Base-by-base conservation (phyloP, 2,329 filamentous ascomycete species). In the Diaporthe sp. region DNA sequence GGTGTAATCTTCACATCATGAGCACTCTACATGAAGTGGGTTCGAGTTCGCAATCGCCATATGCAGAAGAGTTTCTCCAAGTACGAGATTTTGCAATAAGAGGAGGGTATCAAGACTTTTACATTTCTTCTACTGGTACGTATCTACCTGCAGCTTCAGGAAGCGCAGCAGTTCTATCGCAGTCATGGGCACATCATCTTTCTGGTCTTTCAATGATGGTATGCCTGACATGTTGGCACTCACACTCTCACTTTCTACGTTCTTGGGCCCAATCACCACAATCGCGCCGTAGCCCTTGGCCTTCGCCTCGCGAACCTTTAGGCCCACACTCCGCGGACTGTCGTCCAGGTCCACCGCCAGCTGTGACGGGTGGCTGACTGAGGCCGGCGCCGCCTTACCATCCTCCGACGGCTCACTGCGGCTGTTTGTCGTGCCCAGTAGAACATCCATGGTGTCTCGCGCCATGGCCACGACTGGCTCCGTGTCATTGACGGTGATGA, bases 291-390 rank as follows among this genome's bases (percentile, higher is more conserved):
- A 97, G 55, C 92, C 92, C 83, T 92, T 93, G 65, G 84, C 82
- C 78, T 90, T 92, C n/a, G 95, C 95, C 81, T 94, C 91, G 44
- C 89, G 88, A 31, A 95, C 88, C 83, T 97, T 97, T 81, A 92
- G 90, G 2, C 88, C 87, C 12, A 97, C 82, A 0, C 90, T 87
- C 70, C 91, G 89, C 19, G 88, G 85, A 72, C 90, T 92, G 46
- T 86, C 88, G 80, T 97, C 94, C 22, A 95, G 82, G 76, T 96
- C 94, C 44, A 97, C 90, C 19, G 90, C 86, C 58, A 96, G 87
- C 9, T 87, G 85, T 6, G 92, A 92, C 1, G 91, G 89, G n/a
- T 88, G 87, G 42, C 61, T 44, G 57, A 31, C 25, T 15, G 34
- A 55, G 10, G 87, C 82, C 4, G 90, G 84, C 6, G 87, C 86